These are phyloP conservation scores for Suhomyces faveliae DNA, from an alignment of 805 yeast species.

Conservation along the genomic window DNA sequence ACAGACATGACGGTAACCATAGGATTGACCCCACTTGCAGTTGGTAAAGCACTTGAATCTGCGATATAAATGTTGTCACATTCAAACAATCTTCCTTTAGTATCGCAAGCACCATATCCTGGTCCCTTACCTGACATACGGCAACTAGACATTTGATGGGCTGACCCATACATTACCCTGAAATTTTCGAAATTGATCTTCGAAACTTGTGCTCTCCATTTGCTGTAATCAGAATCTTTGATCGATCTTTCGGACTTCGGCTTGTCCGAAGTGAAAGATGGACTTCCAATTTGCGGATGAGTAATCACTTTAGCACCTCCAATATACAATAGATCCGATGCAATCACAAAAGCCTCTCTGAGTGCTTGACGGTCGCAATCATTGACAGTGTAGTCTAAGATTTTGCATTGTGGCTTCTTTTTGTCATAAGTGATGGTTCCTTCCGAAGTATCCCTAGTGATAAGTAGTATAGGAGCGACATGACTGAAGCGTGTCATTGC, in stretches of 20 bases:
- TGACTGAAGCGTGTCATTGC: constrained; percentile 16
- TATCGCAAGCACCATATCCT: constrained; percentile 23
- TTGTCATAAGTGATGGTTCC: constrained; percentile 17
- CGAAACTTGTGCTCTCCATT: constrained; percentile 13
- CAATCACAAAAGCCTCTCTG: constrained; percentile 13
- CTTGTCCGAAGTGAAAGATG: constrained; percentile 13
- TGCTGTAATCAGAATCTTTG: constrained; percentile 17
- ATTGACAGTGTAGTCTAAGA: constrained; percentile 17
- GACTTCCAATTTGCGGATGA: constrained; percentile 13
- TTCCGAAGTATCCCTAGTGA: constrained; percentile 18
- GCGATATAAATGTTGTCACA: constrained; percentile 26
- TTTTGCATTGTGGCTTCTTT: constrained; percentile 10
- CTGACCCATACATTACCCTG: constrained; percentile 18
- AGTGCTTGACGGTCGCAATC: constrained; percentile 15
- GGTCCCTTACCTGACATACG: constrained; percentile 28
- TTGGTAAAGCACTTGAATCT: constrained; percentile 26
- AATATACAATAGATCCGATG: constrained; percentile 21
- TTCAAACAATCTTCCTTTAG: constrained; percentile 21
- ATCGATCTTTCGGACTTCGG: constrained; percentile 17
- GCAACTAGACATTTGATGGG: constrained; percentile 28
- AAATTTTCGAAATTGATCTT: constrained; percentile 11
- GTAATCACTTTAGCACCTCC: constrained; percentile 21
- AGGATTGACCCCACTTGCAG: constrained; percentile 28
- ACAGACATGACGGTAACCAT: constrained; percentile 26
- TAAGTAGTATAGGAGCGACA: constrained; percentile 15